phyloP scores from a whole-genome alignment of 768 basidiomycete genomes.

The Phlebiopsis flavidoalba region DNA sequence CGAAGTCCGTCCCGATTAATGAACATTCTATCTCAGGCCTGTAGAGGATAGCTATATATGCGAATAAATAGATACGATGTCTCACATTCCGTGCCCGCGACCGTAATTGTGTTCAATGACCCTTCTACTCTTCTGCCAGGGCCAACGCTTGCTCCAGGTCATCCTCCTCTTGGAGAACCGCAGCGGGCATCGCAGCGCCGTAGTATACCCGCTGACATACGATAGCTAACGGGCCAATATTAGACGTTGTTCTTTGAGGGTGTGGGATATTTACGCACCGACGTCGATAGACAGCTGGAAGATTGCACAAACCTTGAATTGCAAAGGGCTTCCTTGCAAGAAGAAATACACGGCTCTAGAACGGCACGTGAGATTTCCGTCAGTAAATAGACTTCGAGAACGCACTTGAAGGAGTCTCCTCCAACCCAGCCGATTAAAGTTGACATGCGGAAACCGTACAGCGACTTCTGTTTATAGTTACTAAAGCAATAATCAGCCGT shows the following conservation, averaged over 20 bases:
- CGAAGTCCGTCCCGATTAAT: too few species aligned
- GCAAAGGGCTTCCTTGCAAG: slow-evolving; percentile 61
- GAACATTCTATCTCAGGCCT: too few species aligned
- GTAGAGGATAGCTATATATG: neutral
- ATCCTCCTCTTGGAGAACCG: slow-evolving; percentile 46
- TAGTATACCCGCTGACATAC: slow-evolving; percentile 70
- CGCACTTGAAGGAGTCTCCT: slow-evolving; percentile 81
- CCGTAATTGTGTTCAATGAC: neutral
- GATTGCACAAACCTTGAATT: slow-evolving; percentile 79
- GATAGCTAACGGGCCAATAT: slow-evolving; percentile 44
- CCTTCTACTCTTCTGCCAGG: slow-evolving; percentile 49
- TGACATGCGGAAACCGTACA: slow-evolving; percentile 82
- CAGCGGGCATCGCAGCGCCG: slow-evolving; percentile 60
- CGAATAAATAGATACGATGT: neutral
- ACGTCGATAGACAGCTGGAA: slow-evolving; percentile 79
- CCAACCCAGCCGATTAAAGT: slow-evolving; percentile 81
- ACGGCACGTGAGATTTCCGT: slow-evolving; percentile 2
- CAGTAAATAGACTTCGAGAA: neutral
- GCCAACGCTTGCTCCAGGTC: slow-evolving; percentile 74
- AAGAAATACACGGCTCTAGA: slow-evolving; percentile 78
- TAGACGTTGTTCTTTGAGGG: neutral
- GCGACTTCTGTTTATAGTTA: slow-evolving; percentile 71
- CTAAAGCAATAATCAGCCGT: slow-evolving; percentile 30
- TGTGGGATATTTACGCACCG: slow-evolving; percentile 41
- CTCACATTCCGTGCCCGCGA: neutral